Conservation (phyloP, 805 yeast species). For the Starmerella ratchasimensis region DNA sequence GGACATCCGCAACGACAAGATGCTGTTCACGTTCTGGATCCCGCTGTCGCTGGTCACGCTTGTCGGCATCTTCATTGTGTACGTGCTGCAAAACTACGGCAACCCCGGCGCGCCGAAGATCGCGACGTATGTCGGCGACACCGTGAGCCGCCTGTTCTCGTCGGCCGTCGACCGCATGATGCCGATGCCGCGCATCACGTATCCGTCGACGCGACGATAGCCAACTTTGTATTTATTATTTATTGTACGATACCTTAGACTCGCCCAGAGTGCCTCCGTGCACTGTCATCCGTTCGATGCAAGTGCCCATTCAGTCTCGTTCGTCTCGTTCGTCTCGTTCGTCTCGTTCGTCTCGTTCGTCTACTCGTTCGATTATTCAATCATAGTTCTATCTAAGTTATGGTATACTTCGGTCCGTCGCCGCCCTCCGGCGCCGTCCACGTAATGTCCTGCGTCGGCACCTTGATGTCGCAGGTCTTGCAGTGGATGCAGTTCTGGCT, state of each 20-base stretch:
- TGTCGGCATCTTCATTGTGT: constrained; percentile 8
- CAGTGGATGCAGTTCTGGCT: constrained; percentile 97
- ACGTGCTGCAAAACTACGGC: constrained; percentile 12
- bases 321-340: no score
- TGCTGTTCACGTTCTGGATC: constrained; percentile 83
- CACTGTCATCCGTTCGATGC: background rate
- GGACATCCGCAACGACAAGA: constrained; percentile 53
- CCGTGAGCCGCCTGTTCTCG: constrained; percentile 2
- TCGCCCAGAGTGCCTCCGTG: no score
- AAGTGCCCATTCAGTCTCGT: background rate
- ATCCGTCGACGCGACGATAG: background rate
- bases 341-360: no score
- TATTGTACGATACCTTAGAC: no score
- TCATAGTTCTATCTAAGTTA: constrained; percentile 47
- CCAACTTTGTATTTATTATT: background rate
- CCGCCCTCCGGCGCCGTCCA: constrained; percentile 99
- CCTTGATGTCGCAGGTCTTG: constrained; percentile 95
- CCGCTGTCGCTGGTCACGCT: constrained; percentile 43
- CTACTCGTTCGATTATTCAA: no score
- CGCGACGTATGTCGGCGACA: constrained; percentile 7
- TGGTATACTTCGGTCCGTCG: constrained; percentile 91
- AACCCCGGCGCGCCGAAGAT: constrained; percentile 2
- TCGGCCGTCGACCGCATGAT: constrained; percentile 6
- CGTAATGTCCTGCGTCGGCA: constrained; percentile 81
- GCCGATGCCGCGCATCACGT: constrained; percentile 8